Percentiles rank a stretch among this genome's conserved stretches.
These are phyloP conservation scores for Gossypioides kirkii DNA, from an alignment of 345 rosid genomes.

Conservation along the genomic window DNA sequence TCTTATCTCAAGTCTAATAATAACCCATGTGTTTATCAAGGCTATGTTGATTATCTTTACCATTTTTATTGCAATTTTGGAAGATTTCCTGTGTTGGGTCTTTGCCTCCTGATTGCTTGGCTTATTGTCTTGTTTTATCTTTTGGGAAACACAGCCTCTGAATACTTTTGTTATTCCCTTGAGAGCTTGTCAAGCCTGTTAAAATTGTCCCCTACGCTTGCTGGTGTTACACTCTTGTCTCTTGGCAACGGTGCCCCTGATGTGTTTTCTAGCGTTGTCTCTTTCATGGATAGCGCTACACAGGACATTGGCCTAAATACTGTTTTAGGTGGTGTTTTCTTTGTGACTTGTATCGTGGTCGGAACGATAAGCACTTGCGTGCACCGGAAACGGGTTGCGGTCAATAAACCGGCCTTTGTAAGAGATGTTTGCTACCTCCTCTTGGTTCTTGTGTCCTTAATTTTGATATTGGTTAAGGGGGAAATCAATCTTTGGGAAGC, in stretches of 20 bases:
- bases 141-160: slow-evolving; percentile 84
- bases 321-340: slow-evolving; percentile 68
- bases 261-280: slow-evolving; percentile 69
- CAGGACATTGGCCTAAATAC: slow-evolving; percentile 61
- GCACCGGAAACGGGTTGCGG: slow-evolving; percentile 27
- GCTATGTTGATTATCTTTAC: slow-evolving; percentile 62
- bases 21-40: slow-evolving; percentile 53
- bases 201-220: slow-evolving; percentile 76
- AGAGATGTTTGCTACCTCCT: slow-evolving; percentile 66
- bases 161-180: slow-evolving; percentile 81
- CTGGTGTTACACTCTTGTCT: slow-evolving; percentile 88
- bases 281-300: slow-evolving; percentile 56
- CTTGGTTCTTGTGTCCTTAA: slow-evolving; percentile 48
- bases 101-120: slow-evolving; percentile 53
- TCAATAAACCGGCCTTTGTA: slow-evolving; percentile 51
- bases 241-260: slow-evolving; percentile 93
- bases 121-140: slow-evolving; percentile 71
- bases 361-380: slow-evolving; percentile 54
- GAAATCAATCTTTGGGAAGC: slow-evolving; percentile 62
- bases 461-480: slow-evolving; percentile 43
- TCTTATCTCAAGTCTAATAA: slow-evolving; percentile 39
- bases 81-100: slow-evolving; percentile 43
- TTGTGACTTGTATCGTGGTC: slow-evolving; percentile 77
- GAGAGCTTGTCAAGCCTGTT: slow-evolving; percentile 58
- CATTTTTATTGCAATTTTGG: slow-evolving; percentile 68